Base-by-base conservation (phyloP, 2,329 filamentous ascomycete genomes). In the Fusarium praegraminearum region DNA sequence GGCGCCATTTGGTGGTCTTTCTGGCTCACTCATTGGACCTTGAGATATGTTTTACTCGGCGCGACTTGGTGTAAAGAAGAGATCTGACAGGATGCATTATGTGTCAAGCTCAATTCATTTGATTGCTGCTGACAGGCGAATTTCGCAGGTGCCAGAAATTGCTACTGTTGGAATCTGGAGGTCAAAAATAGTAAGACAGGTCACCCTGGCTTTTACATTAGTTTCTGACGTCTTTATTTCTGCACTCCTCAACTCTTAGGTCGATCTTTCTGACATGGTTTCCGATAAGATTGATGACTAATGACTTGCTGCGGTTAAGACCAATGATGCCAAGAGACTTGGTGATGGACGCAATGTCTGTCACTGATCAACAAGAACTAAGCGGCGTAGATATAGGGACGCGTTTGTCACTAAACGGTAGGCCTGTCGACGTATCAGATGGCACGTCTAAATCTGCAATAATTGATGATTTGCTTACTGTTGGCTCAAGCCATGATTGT, bases 161-260 rank as follows among this genome's bases (percentile, higher is more conserved):
- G 1, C 4, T n/a, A 45, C 43, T n/a, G 9, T 5, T 7, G 11
- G 7, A 12, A 3, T 1, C 5, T 9, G 5, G 11, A 2, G 0
- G 1, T 0, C 4, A 4, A 45, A 45, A 45, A n/a, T 20, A 45
- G 11, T 5, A 22, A 22, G 20, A 2, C 20, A 22, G 20, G 20
- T 3, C 20, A 22, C 20, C 3, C 20, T 22, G 20, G 20, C 20
- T 22, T 22, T 3, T 22, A 22, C 20, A 22, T 22, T 22, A 22
- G 20, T 22, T 22, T 22, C 13, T 35, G 4, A 2, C 12, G 7
- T 41, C 2, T 30, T 45, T 45, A 46, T 46, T 46, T 46, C 2
- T 30, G 8, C 4, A 7, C 11, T 2, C 24, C 1, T 5, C 1
- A 9, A 3, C 5, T 1, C 7, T 1, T 0, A 28, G 15, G 43